Percentiles rank a stretch among this genome's conserved stretches.
These are phyloP conservation scores for Pezicula neosporulosa DNA, from an alignment of 2,329 filamentous ascomycete genomes.

Conservation along the genomic window DNA sequence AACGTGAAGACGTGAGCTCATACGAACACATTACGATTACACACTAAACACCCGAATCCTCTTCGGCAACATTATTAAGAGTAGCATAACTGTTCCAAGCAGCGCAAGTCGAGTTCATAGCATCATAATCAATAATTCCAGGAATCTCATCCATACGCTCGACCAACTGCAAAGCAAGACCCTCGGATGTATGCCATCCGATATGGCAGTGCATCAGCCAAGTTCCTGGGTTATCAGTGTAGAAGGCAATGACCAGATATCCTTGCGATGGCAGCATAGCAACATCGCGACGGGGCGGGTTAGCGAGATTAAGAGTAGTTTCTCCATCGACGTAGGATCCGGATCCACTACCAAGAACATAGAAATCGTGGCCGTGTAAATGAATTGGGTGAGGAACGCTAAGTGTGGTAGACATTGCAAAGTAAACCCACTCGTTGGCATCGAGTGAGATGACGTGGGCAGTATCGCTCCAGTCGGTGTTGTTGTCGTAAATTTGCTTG, in stretches of 20 bases:
- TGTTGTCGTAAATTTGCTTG: constrained; percentile 24
- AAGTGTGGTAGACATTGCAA: constrained; percentile 21
- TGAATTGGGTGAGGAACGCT: constrained; percentile 33
- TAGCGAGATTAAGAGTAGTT: constrained; percentile 23
- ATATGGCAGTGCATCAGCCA: constrained; percentile 32
- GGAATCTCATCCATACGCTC: constrained; percentile 22
- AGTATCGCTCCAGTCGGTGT: constrained; percentile 15
- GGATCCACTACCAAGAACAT: constrained; percentile 40
- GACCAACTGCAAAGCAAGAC: constrained; percentile 48
- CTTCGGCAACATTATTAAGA: background rate
- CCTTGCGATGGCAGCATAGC: constrained; percentile 36
- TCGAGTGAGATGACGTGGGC: constrained; percentile 21
- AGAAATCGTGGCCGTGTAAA: constrained; percentile 48
- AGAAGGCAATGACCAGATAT: constrained; percentile 22
- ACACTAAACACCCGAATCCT: constrained; percentile 21
- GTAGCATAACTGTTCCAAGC: constrained; percentile 17
- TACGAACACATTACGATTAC: too few species aligned
- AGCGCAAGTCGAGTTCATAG: constrained; percentile 17
- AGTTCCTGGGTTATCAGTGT: constrained; percentile 24
- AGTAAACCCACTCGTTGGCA: constrained; percentile 25
- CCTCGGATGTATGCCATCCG: constrained; percentile 50
- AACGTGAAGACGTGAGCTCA: too few species aligned
- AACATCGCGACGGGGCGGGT: constrained; percentile 48
- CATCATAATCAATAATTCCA: background rate
- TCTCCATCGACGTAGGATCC: constrained; percentile 30